These are phyloP conservation scores for Scedosporium apiospermum DNA, from an alignment of 2,329 filamentous ascomycete species.

Conservation along the genomic window DNA sequence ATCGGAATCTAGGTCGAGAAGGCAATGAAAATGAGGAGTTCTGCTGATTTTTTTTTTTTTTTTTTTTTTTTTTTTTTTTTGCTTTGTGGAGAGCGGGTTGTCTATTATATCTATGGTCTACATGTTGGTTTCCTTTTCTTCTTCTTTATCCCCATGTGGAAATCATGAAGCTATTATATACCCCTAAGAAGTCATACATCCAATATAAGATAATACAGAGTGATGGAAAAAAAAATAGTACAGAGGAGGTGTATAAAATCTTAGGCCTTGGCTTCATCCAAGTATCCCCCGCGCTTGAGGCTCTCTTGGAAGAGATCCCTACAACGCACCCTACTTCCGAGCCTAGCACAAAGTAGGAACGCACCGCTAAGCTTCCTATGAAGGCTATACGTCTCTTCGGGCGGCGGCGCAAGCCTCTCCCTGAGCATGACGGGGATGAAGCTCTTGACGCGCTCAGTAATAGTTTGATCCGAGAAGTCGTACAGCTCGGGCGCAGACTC, in stretches of 20 bases:
- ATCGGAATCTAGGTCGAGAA: conserved; percentile 7
- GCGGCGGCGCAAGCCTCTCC: conserved; percentile 80
- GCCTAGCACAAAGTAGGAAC: conserved; percentile 78
- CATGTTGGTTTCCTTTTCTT: background rate
- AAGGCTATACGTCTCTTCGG: conserved; percentile 93
- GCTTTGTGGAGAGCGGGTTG: conserved; percentile 1
- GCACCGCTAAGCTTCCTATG: conserved; percentile 94
- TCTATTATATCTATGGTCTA: conserved; percentile 4
- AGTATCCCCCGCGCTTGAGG: conserved; percentile 25
- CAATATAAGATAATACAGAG: background rate
- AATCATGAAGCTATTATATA: background rate
- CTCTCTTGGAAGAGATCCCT: conserved; percentile 66
- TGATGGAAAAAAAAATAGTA: background rate
- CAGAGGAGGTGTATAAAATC: background rate
- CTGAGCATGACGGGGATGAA: conserved; percentile 90
- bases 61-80: background rate
- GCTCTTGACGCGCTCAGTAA: conserved; percentile 81
- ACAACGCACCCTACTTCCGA: conserved; percentile 77
- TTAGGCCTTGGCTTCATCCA: background rate
- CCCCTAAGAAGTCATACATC: background rate
- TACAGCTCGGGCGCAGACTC: conserved; percentile 70
- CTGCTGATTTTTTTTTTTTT: background rate
- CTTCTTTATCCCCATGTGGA: background rate
- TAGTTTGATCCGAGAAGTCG: conserved; percentile 89
- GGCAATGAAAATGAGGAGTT: background rate